Base-by-base conservation (phyloP, 306 rosid species). In the Argentina anserina region DNA sequence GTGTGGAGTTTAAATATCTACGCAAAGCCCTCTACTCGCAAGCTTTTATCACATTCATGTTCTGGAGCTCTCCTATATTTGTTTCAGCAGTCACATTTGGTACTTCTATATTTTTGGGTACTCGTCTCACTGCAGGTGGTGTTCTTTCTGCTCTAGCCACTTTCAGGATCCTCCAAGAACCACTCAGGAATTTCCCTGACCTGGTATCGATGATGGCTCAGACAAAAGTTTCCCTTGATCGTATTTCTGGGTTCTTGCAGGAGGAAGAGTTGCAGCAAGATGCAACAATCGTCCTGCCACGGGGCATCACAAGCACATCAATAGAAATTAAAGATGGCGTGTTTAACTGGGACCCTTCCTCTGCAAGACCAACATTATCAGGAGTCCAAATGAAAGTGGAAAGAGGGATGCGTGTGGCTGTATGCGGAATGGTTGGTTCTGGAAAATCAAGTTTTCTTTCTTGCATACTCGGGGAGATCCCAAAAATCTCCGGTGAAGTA, bases 11-110 rank as follows among this genome's bases (percentile, higher is more conserved):
- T 87, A 92, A 85, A 82, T 95, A 97, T 97, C 96, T 95, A 26
- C 75, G 89, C 64, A 88, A 84, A 85, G 99, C 99, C 52, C 96
- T 95, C 64, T 95, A 91, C 77, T 95, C 99, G 21, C 99, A 95
- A 77, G 97, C 99, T 77, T 95, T 87, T 79, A 95, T 95, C 73
- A 95, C 99, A 69, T 95, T 95, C 84, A 88, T 95, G 78, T 95
- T 95, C 84, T 95, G 99, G 99, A 95, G 97, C 88, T 95, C 99
- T 21, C 99, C 99, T 13, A 95, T 95, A 84, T 95, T 95, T 81
- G 99, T 95, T 81, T 91, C 97, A 37, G 97, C 92, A 1, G 88
- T 95, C 82, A 95, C 99, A 65, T 95, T 95, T 9, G 97, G 82
- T 28, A 92, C 97, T 70, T 83, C 84, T 65, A 92, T 95, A 83